Conservation (phyloP, 2,329 filamentous ascomycete genomes). For the Ophiosphaerella herpotricha region DNA sequence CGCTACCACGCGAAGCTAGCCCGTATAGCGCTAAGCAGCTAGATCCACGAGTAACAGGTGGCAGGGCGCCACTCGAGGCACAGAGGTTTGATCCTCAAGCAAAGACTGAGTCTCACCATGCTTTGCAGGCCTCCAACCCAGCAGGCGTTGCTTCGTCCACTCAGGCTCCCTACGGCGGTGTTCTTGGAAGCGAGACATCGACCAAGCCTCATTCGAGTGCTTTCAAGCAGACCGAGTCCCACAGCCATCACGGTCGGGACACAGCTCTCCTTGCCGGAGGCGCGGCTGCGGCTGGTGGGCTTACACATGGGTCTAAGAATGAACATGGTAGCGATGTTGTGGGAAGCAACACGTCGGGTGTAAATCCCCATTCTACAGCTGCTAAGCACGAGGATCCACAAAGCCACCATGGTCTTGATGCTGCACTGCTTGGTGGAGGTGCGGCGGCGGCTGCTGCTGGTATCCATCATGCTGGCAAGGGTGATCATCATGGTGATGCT, state of each 20-base stretch:
- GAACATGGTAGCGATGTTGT: constrained; percentile 17
- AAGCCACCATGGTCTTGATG: constrained; percentile 20
- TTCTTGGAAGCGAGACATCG: neutral
- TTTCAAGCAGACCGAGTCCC: constrained; percentile 4
- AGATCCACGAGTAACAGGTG: constrained; percentile 33
- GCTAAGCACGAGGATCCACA: too few relatives aligned
- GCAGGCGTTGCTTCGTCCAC: constrained; percentile 3
- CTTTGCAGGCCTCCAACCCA: constrained; percentile 11
- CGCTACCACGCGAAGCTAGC: constrained; percentile 5
- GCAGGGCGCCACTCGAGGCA: constrained; percentile 16
- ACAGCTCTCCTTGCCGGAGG: too few relatives aligned
- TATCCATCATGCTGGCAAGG: neutral
- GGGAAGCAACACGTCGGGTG: constrained; percentile 9
- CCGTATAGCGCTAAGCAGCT: constrained; percentile 28
- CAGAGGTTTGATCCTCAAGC: constrained; percentile 27
- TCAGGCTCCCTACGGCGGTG: neutral
- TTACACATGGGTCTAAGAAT: constrained; percentile 20
- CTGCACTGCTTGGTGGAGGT: constrained; percentile 20
- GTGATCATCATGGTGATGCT: neutral
- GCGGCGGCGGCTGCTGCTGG: constrained; percentile 17
- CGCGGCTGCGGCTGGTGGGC: constrained; percentile 21
- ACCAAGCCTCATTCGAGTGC: neutral
- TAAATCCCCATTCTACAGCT: constrained; percentile 7
- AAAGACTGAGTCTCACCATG: constrained; percentile 9
- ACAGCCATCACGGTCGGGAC: too few relatives aligned